A percentile compares a stretch with the other conserved stretches of the same genome.
phyloP scores from a whole-genome alignment of 2,329 filamentous ascomycete genomes.

The Sclerotinia glacialis region DNA sequence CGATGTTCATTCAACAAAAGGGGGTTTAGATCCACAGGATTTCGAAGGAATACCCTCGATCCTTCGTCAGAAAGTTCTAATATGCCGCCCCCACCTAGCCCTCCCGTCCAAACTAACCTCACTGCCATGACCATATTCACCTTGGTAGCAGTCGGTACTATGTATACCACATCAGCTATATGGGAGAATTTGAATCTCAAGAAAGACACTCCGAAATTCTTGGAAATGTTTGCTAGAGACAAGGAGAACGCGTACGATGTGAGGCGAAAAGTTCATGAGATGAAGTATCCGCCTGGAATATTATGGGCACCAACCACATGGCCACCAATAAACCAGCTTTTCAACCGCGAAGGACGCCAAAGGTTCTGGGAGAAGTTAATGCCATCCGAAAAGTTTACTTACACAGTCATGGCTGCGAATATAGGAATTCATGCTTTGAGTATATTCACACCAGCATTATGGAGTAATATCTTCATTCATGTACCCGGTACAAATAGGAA shows the following conservation, averaged over 20 bases:
- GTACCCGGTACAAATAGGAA: background rate
- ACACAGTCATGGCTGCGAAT: conserved; percentile 1
- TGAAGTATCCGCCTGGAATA: background rate
- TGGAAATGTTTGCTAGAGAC: background rate
- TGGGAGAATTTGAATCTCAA: conserved; percentile 9
- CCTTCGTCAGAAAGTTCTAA: background rate
- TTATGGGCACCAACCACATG: background rate
- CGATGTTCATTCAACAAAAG: background rate
- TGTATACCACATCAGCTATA: background rate
- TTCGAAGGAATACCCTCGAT: background rate
- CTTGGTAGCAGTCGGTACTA: conserved; percentile 6
- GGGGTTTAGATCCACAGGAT: background rate
- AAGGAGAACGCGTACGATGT: background rate
- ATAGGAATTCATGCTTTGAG: conserved; percentile 5
- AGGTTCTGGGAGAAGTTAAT: conserved; percentile 1
- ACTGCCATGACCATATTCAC: conserved; percentile 8
- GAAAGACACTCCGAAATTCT: conserved; percentile 2
- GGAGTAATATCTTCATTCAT: background rate
- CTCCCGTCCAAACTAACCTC: background rate
- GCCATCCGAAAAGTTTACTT: conserved; percentile 7
- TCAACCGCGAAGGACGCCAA: background rate
- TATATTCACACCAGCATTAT: background rate
- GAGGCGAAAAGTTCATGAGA: conserved; percentile 8
- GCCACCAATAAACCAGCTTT: conserved; percentile 2
- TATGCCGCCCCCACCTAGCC: background rate